A percentile compares a stretch with the other conserved stretches of the same genome.
phyloP scores from a whole-genome alignment of 768 basidiomycete species.

The Boletus pseudopeckii region DNA sequence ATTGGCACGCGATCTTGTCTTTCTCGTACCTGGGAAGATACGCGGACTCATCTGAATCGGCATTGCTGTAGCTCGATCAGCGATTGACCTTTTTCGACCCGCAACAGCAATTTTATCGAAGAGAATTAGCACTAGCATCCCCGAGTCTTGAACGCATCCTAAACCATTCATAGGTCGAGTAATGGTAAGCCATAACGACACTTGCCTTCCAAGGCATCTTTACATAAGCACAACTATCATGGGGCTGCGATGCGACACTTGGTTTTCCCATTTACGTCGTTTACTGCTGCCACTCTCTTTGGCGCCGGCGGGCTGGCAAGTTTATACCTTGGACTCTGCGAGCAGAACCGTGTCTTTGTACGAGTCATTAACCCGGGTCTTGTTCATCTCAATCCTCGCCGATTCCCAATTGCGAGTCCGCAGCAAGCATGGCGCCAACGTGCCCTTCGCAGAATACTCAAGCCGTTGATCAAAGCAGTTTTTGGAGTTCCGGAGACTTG shows the following conservation, averaged over 20 bases:
- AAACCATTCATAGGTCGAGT: too few species aligned
- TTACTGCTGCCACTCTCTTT: neutral
- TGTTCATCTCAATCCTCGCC: neutral
- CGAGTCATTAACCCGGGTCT: neutral
- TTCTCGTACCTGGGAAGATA: neutral
- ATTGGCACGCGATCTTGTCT: neutral
- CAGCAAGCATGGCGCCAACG: conserved; percentile 20
- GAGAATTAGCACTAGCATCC: neutral
- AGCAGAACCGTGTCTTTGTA: conserved; percentile 6
- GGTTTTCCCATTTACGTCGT: neutral
- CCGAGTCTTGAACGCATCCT: too few species aligned
- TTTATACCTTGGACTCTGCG: conserved; percentile 3
- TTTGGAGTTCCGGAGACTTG: conserved; percentile 53
- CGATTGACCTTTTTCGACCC: too few species aligned
- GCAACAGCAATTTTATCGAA: too few species aligned
- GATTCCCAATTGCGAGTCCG: neutral
- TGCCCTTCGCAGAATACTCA: conserved; percentile 54
- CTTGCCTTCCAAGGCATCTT: neutral
- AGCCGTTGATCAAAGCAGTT: conserved; percentile 54
- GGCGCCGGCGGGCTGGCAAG: conserved; percentile 4
- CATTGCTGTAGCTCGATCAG: neutral
- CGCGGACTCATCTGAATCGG: neutral
- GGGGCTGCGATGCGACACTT: neutral
- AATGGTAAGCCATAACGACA: too few species aligned
- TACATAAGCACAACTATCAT: neutral